Conservation (phyloP, 305 asterid genomes). For the Ilex paraguariensis region DNA sequence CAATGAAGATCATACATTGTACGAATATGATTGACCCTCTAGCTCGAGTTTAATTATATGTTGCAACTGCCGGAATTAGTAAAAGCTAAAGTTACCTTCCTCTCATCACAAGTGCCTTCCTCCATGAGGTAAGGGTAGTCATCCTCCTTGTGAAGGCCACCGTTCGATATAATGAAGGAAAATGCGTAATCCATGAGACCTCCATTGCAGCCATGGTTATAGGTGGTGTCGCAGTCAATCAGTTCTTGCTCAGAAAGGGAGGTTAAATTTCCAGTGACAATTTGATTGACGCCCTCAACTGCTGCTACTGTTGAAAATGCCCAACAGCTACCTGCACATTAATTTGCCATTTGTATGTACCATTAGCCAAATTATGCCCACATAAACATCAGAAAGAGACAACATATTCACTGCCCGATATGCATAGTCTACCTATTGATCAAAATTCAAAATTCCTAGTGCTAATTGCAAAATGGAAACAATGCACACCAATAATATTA, state of each 20-base stretch:
- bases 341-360: not conserved
- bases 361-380: not conserved
- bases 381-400: not conserved
- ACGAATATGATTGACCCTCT: no score
- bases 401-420: not conserved
- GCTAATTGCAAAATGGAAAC: not conserved
- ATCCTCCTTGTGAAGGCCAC: conserved; percentile 82
- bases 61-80: no score
- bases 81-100: conserved; percentile 33
- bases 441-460: no score
- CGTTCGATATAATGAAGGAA: conserved; percentile 50
- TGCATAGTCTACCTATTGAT: no score
- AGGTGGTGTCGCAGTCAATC: conserved; percentile 70
- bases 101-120: conserved; percentile 83
- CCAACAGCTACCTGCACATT: conserved; percentile 68
- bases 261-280: conserved; percentile 49
- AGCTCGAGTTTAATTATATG: no score
- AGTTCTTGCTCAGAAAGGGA: conserved; percentile 77
- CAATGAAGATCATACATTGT: no score
- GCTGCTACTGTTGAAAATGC: conserved; percentile 73
- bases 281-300: conserved; percentile 65
- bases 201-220: conserved; percentile 83
- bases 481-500: not conserved
- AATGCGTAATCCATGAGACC: conserved; percentile 90
- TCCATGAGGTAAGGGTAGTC: conserved; percentile 91